Conservation (phyloP, 805 yeast species). For the Maudiozyma barnettii region DNA sequence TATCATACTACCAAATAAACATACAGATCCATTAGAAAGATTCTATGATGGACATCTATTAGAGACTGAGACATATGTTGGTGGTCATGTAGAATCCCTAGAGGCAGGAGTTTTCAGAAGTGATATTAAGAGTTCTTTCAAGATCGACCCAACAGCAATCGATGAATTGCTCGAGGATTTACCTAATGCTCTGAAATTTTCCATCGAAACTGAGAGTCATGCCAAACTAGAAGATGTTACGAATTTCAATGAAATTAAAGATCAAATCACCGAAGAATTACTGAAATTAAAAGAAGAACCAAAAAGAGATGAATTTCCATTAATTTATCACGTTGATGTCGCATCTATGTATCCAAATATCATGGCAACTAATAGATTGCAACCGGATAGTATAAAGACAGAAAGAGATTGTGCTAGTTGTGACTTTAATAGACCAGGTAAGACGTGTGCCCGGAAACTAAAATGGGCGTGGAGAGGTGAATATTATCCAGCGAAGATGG, state of each 20-base stretch:
- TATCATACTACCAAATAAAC: slow-evolving; percentile 86
- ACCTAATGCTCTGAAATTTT: slow-evolving; percentile 68
- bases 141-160: slow-evolving; percentile 69
- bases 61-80: slow-evolving; percentile 95
- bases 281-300: slow-evolving; percentile 54
- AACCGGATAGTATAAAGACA: slow-evolving; percentile 93
- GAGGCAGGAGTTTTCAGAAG: slow-evolving; percentile 97
- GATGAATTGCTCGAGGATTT: slow-evolving; percentile 70
- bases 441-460: slow-evolving; percentile 79
- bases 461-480: slow-evolving; percentile 99
- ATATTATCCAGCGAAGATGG: slow-evolving; percentile 79
- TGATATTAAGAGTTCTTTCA: slow-evolving; percentile 68
- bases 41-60: slow-evolving; percentile 90
- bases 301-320: slow-evolving; percentile 63
- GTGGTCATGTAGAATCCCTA: slow-evolving; percentile 95
- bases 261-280: slow-evolving; percentile 45
- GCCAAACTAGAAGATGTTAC: slow-evolving; percentile 65
- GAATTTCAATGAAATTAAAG: slow-evolving; percentile 68
- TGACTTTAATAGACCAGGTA: slow-evolving; percentile 93
- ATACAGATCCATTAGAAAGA: slow-evolving; percentile 86
- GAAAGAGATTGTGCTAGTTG: slow-evolving; percentile 96
- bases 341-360: slow-evolving; percentile 99
- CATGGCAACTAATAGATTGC: slow-evolving; percentile 93
- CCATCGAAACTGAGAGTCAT: slow-evolving; percentile 72
- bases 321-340: slow-evolving; percentile 95